Evolutionary conservation across 148 eudicot genomes (phyloP), one percentile per base, ranked within the genome.

Genomic region (Silene conica): DNA sequence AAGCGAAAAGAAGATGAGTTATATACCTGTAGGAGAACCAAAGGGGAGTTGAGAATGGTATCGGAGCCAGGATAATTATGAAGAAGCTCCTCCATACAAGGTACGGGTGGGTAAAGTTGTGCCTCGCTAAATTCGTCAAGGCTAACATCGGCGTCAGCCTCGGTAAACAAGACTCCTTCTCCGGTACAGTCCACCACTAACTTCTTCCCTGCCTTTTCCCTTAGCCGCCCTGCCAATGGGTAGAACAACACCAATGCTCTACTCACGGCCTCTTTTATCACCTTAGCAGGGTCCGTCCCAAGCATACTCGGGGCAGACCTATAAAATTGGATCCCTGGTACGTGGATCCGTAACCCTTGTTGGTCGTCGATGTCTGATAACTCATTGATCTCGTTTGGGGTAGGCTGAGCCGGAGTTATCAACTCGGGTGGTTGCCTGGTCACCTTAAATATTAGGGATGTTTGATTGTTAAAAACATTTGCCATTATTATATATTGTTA

Each of bases 361-460:
- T 83, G 86, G 56, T 83, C 83, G 14, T 83, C 86, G 21, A 83
- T 74, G 69, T 83, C 86, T 0, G 86, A 80, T 45, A 83, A 74
- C 0, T 77, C 79, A 18, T 74, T 77, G 4, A 80, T 67, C 81
- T 80, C 83, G 18, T 73, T 43, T 0, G 86, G 86, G 4, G 83
- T 83, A 63, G 81, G 77, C 20, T 50, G 41, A 0, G 83, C 76
- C 8, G 86, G 86, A 15, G 54, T 7, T 14, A 83, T n/a, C 0
- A 83, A 74, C 80, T 77, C 79, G n/a, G 83, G 83, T 28, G 68
- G 69, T 0, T 34, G 52, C 80, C 82, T 77, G 7, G 60, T 75
- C 5, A 83, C 83, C 2, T 73, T 78, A 68, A 83, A 83, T 67
- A 77, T 65, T 34, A 83, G 77, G 45, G 78, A 50, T 21, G 69